Evolutionary conservation across 495 filamentous ascomycete genomes (phyloP), one percentile per base, ranked within the genome.

Genomic region (Tuber indicum): DNA sequence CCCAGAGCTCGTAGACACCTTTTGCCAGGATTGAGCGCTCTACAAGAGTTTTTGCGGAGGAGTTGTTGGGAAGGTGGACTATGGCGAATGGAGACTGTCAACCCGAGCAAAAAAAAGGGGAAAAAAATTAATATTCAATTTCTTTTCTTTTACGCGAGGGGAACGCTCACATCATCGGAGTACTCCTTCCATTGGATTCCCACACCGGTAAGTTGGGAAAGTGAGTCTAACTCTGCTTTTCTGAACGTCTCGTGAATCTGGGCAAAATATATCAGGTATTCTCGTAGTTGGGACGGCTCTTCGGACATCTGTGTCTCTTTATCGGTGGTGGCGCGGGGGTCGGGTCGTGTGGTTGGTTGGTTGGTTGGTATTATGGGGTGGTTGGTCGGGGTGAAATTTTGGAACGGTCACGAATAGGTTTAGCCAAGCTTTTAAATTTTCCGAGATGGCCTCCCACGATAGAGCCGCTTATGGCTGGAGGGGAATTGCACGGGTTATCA

Each of bases 211-310:
- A 96, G 83, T 10, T 89, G 84, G 10, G 96, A 95, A 32, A 98
- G 85, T 36, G 96, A 90, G 81, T 94, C 85, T n/a, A 98, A 87
- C 84, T 99, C 96, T 14, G 94, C 88, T 75, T 88, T 88, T 74
- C 94, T 92, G 83, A 99, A 99, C 21, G 89, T 91, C 87, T 98
- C 93, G 83, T 98, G 94, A 73, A 88, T 86, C 84, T 98, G 96
- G 17, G 91, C 93, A 83, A 98, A 93, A 77, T 95, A 92, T 76
- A 99, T 91, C 70, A 99, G 89, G 81, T 92, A 98, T 75, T 96
- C 90, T 89, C 26, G 58, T 2, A 36, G 58, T 17, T 36, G 58
- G 58, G 58, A 36, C 3, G 58, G 58, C 17, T 32, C 26, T 16
- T 66, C 14, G 10, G 52, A 62, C 52, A 62, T 58, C 23, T 26